phyloP scores from a whole-genome alignment of 225 moss, liverwort and hornwort species.

The Polytrichum formosum region DNA sequence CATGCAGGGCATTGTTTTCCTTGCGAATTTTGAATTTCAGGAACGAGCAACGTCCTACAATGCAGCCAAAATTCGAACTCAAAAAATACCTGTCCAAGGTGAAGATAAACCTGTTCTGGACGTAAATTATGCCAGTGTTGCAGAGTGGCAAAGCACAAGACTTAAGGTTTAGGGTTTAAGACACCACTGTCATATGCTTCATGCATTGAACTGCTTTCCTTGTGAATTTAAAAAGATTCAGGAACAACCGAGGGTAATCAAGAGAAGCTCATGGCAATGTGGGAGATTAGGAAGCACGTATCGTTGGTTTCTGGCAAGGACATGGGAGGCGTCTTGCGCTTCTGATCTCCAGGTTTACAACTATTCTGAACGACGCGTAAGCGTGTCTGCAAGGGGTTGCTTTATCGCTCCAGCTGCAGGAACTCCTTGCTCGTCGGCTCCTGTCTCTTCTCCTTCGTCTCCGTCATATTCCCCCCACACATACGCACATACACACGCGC shows the following conservation, averaged over 20 bases:
- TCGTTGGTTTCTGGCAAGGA: slow-evolving; percentile 46
- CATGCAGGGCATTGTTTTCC: no score
- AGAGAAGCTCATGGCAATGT: not conserved
- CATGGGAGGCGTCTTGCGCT: slow-evolving; percentile 28
- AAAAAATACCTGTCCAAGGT: not conserved
- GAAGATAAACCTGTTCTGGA: not conserved
- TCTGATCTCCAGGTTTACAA: slow-evolving; percentile 15
- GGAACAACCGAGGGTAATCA: no score
- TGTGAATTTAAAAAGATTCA: no score
- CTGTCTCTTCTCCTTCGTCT: slow-evolving; percentile 14
- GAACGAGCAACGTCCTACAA: not conserved
- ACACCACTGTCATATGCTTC: no score
- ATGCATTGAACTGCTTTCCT: no score
- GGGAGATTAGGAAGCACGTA: slow-evolving; percentile 10
- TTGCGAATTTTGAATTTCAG: no score
- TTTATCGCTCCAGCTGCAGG: slow-evolving; percentile 41
- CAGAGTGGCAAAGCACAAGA: not conserved
- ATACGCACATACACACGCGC: not conserved
- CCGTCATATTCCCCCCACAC: not conserved
- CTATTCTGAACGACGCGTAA: slow-evolving; percentile 28
- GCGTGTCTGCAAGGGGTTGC: slow-evolving; percentile 33
- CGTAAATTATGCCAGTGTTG: not conserved
- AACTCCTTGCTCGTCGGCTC: slow-evolving; percentile 35
- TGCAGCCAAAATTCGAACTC: not conserved
- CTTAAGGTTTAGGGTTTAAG: not conserved